Conservation (phyloP, 2,329 filamentous ascomycete genomes). For the Diaporthe sp. region DNA sequence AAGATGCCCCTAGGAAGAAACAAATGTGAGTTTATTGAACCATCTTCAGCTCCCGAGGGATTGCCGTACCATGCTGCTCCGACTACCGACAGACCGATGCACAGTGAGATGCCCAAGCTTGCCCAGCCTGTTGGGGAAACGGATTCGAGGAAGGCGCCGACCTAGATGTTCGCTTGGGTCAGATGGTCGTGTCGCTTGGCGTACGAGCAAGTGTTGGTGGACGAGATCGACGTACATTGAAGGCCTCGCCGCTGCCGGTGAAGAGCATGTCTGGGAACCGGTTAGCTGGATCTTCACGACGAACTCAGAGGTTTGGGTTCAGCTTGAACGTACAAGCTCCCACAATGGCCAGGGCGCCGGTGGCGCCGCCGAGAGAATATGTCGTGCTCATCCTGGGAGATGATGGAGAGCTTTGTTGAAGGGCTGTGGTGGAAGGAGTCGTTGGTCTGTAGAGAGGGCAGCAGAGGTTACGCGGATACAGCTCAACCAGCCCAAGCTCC, state of each 20-base stretch:
- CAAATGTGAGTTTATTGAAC: neutral
- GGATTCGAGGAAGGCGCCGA: slow-evolving; percentile 93
- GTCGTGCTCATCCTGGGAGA: slow-evolving; percentile 74
- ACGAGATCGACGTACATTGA: slow-evolving; percentile 76
- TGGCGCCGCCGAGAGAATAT: slow-evolving; percentile 78
- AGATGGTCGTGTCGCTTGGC: slow-evolving; percentile 8
- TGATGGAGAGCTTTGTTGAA: slow-evolving; percentile 38
- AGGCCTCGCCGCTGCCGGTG: slow-evolving; percentile 93
- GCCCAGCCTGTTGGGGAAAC: slow-evolving; percentile 97
- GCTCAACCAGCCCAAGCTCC: slow-evolving; percentile 20
- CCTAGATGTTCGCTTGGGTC: slow-evolving; percentile 58
- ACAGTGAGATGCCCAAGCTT: slow-evolving; percentile 88
- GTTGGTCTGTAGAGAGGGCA: slow-evolving; percentile 20
- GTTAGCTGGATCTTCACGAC: slow-evolving; percentile 34
- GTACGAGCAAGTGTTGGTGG: neutral
- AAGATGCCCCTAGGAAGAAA: slow-evolving; percentile 86
- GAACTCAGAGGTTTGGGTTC: neutral
- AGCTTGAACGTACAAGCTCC: slow-evolving; percentile 77
- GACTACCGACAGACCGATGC: slow-evolving; percentile 95
- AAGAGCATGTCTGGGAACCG: slow-evolving; percentile 90
- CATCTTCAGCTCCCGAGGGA: neutral
- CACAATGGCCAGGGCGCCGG: slow-evolving; percentile 77
- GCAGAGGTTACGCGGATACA: slow-evolving; percentile 23
- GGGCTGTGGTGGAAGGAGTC: neutral
- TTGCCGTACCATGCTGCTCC: slow-evolving; percentile 90